A percentile compares a stretch with the other conserved stretches of the same genome.
Evolutionary conservation across 345 rosid species (phyloP).

Genomic region (Hypericum perforatum): DNA sequence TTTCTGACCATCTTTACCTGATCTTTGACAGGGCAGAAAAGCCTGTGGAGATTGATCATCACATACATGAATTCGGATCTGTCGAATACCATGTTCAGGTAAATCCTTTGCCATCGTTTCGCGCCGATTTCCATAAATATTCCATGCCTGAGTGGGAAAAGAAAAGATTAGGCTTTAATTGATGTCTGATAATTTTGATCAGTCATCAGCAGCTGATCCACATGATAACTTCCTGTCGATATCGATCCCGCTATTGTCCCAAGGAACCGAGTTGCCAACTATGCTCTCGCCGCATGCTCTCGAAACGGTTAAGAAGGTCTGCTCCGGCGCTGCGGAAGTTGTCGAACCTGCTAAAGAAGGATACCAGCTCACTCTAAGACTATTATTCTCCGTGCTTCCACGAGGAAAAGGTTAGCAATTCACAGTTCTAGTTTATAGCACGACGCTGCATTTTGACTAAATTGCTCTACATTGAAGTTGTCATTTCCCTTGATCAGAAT

Average conservation of each 20-base stretch:
- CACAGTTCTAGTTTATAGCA: background rate
- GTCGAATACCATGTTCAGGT: conserved; percentile 78
- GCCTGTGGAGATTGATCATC: conserved; percentile 62
- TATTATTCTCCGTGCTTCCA: conserved; percentile 50
- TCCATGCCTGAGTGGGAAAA: too few species aligned
- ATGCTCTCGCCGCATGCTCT: conserved; percentile 36
- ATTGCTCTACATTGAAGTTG: too few species aligned
- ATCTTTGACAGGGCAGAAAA: conserved; percentile 45
- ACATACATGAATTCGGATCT: conserved; percentile 61
- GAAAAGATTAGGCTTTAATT: background rate
- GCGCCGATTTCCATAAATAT: too few species aligned
- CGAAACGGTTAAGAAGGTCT: conserved; percentile 37
- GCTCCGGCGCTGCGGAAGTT: conserved; percentile 48
- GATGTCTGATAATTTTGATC: conserved; percentile 7
- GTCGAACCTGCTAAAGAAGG: conserved; percentile 70
- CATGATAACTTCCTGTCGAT: conserved; percentile 38
- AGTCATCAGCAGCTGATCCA: conserved; percentile 62
- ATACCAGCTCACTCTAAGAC: conserved; percentile 67
- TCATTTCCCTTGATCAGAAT: conserved; percentile 37
- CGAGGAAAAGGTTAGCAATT: conserved; percentile 44
- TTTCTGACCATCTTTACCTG: background rate
- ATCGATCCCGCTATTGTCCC: conserved; percentile 52
- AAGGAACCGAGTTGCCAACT: conserved; percentile 24
- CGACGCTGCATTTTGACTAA: too few species aligned
- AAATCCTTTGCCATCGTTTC: too few species aligned